These are phyloP conservation scores for Carallia brachiata DNA, from an alignment of 345 rosid species.

Conservation along the genomic window DNA sequence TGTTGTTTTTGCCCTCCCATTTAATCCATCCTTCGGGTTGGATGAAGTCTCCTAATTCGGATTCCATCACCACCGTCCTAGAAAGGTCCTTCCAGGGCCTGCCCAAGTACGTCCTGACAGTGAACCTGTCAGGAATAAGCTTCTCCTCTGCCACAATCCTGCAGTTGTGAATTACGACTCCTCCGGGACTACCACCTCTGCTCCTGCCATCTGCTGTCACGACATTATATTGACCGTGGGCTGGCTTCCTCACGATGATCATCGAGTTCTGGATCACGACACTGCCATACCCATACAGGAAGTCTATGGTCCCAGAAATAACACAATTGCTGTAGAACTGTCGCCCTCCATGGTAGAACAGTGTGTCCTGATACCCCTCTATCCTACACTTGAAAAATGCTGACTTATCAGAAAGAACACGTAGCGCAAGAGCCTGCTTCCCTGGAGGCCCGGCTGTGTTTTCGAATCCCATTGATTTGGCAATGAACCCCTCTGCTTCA, in stretches of 20 bases:
- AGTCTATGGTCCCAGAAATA: conserved; percentile 27
- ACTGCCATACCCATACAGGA: conserved; percentile 30
- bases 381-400: conserved; percentile 25
- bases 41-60: conserved; percentile 54
- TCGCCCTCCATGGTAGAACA: conserved; percentile 18
- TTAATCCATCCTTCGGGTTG: conserved; percentile 59
- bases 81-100: conserved; percentile 76
- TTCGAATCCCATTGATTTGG: conserved; percentile 19
- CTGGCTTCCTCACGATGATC: conserved; percentile 28
- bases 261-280: conserved; percentile 26
- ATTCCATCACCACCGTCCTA: conserved; percentile 56
- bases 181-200: conserved; percentile 25
- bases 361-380: conserved; percentile 27
- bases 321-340: conserved; percentile 34
- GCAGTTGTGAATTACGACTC: conserved; percentile 70
- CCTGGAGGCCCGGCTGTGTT: conserved; percentile 36
- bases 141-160: conserved; percentile 62
- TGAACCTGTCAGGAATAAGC: conserved; percentile 36
- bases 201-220: conserved; percentile 60
- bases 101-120: conserved; percentile 54
- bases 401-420: conserved; percentile 22
- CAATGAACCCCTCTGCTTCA: conserved; percentile 23
- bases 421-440: conserved; percentile 28
- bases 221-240: conserved; percentile 44
- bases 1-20: conserved; percentile 34